Percentiles rank a stretch among this genome's conserved stretches.
Evolutionary conservation across 495 filamentous ascomycete species (phyloP).

Genomic region (Penicillium manginii): DNA sequence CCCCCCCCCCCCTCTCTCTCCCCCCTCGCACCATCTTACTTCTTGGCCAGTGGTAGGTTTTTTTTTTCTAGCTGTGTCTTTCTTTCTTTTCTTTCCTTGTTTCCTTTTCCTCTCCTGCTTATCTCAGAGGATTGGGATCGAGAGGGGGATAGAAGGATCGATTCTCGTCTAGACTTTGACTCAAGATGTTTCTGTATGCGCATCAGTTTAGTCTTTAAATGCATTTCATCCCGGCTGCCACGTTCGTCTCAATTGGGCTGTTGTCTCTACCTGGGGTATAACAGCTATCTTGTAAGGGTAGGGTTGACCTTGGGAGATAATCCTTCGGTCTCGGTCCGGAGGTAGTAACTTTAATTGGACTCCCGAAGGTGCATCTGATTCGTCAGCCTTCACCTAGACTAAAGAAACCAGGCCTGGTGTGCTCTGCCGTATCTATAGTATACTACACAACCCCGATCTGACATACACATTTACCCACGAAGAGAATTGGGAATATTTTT

Average conservation of each 20-base stretch:
- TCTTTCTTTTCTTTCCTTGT: neutral
- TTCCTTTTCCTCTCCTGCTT: neutral
- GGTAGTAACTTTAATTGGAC: no score
- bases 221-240: neutral
- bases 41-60: neutral
- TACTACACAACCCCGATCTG: neutral
- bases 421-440: neutral
- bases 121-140: neutral
- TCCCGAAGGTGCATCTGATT: no score
- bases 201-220: neutral
- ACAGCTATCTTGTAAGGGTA: no score
- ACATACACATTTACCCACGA: neutral
- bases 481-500: neutral
- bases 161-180: slow-evolving; percentile 2
- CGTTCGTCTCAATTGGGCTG: no score
- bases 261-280: no score
- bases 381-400: no score
- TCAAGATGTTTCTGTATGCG: neutral
- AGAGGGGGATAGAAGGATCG: slow-evolving; percentile 1
- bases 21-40: neutral
- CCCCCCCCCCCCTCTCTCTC: neutral
- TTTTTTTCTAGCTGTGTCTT: neutral
- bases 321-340: no score
- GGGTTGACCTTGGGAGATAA: no score
- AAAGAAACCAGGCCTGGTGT: no score